These are phyloP conservation scores for Pseudisothecium myosuroides DNA, from an alignment of 225 moss, liverwort and hornwort species.

Conservation along the genomic window DNA sequence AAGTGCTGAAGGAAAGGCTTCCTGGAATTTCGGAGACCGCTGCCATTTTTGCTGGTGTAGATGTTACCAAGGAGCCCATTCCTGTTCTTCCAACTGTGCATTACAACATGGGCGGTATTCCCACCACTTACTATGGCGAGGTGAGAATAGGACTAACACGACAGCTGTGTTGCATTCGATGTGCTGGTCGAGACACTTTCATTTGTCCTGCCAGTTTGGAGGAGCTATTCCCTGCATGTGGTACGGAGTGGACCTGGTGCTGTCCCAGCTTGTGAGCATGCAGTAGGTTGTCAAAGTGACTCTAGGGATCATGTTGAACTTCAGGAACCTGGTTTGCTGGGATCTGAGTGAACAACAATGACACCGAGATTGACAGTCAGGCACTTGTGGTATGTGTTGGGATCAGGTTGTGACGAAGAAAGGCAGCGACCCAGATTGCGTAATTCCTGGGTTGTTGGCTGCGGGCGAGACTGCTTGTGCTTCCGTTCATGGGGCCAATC, in stretches of 20 bases:
- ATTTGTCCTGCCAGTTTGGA: not conserved
- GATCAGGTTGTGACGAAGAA: constrained; percentile 75
- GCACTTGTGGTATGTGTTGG: not conserved
- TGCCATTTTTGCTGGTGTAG: constrained; percentile 95
- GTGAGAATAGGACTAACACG: not conserved
- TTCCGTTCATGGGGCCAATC: constrained; percentile 62
- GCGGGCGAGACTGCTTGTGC: constrained; percentile 41
- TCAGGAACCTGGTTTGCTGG: not conserved
- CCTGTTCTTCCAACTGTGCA: constrained; percentile 96
- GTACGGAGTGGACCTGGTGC: constrained; percentile 12
- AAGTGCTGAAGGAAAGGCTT: constrained; percentile 88
- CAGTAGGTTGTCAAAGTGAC: not conserved
- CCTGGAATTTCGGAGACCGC: constrained; percentile 98
- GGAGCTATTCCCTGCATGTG: constrained; percentile 26
- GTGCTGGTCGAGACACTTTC: not conserved
- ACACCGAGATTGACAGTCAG: not conserved
- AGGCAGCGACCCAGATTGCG: constrained; percentile 49
- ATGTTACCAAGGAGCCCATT: constrained; percentile 97
- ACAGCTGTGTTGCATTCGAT: not conserved
- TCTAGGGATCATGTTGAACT: not conserved
- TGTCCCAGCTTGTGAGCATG: not conserved
- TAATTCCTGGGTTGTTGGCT: constrained; percentile 73
- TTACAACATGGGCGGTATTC: constrained; percentile 99
- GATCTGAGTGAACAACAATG: not conserved
- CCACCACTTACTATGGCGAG: constrained; percentile 81